phyloP scores from a whole-genome alignment of 208 protist species.

The Strigomonas oncopelti region DNA sequence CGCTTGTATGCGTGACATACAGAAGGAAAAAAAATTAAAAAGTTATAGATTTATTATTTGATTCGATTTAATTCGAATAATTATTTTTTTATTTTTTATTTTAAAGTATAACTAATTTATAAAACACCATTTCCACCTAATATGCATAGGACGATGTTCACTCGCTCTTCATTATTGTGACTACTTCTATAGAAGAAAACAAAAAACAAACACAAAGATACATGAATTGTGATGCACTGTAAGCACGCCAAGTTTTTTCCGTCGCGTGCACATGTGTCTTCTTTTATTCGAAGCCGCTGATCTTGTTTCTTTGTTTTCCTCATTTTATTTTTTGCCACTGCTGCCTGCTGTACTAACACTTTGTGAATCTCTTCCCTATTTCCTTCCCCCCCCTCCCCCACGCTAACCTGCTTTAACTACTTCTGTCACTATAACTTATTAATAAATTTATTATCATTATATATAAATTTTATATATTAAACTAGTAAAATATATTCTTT shows the following conservation, averaged over 20 bases:
- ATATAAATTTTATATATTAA: conserved; percentile 1
- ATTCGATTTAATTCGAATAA: background rate
- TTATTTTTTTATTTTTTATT: background rate
- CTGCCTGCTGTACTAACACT: background rate
- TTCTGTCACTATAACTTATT: background rate
- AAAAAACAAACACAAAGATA: background rate
- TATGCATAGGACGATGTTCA: too few species aligned
- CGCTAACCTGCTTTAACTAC: too few species aligned
- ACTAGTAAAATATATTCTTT: background rate
- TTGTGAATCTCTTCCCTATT: background rate
- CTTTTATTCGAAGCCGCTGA: background rate
- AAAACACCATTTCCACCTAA: too few species aligned
- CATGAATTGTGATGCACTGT: background rate
- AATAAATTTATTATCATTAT: background rate
- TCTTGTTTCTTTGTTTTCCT: conserved; percentile 3
- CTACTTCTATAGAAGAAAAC: background rate
- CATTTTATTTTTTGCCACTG: conserved; percentile 1
- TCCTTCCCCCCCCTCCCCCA: too few species aligned
- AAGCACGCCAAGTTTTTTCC: too few species aligned
- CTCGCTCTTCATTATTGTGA: too few species aligned
- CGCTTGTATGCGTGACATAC: background rate
- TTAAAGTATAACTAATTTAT: background rate
- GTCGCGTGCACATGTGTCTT: too few species aligned
- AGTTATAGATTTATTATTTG: background rate
- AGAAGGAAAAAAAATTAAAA: background rate